Conservation (phyloP, 139 green algal species). For the Gonium pectorale region DNA sequence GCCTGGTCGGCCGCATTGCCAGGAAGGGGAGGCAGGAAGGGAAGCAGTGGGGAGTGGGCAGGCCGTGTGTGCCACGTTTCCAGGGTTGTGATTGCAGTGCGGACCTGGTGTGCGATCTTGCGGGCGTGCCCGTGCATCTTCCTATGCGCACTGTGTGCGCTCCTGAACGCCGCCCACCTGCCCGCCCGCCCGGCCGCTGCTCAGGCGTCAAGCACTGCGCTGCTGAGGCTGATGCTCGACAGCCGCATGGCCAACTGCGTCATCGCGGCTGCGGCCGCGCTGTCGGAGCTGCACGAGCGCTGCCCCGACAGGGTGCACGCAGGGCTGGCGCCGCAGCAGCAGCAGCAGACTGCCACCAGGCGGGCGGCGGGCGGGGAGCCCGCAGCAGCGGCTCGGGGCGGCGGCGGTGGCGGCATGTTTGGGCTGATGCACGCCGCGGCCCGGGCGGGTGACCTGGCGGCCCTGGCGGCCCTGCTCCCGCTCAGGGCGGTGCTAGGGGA, state of each 20-base stretch:
- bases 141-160: background rate
- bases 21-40: too few species aligned
- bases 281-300: conserved; percentile 14
- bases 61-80: background rate
- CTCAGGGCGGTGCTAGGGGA: conserved; percentile 18
- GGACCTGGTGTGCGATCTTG: background rate
- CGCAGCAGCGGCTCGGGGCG: too few species aligned
- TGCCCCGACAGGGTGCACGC: conserved; percentile 26
- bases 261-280: background rate
- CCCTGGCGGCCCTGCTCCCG: background rate
- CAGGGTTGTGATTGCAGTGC: too few species aligned
- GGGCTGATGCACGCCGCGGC: conserved; percentile 14
- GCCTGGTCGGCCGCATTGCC: too few species aligned
- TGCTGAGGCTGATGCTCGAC: conserved; percentile 12
- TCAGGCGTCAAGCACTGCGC: background rate
- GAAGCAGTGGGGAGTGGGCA: too few species aligned
- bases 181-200: too few species aligned
- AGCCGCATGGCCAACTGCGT: conserved; percentile 10
- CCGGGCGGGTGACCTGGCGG: background rate
- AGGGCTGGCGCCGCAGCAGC: background rate
- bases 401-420: background rate
- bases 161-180: background rate
- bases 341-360: too few species aligned
- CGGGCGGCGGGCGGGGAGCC: background rate
- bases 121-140: background rate